These are phyloP conservation scores for Cyberlindnera mycetangii DNA, from an alignment of 805 yeast genomes.

Conservation along the genomic window DNA sequence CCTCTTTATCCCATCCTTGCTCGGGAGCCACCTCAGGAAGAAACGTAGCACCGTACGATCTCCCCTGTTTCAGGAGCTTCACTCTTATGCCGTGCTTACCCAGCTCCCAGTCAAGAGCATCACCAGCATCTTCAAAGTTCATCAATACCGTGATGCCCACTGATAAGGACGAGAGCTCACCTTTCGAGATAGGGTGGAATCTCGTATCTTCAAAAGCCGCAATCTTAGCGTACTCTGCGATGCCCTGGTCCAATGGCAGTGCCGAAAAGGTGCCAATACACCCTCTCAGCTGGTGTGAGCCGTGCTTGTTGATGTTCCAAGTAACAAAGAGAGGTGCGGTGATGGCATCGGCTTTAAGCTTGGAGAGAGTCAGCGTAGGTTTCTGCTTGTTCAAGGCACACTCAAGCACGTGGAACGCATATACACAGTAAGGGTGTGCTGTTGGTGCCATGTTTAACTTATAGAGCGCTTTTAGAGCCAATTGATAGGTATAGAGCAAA, in stretches of 20 bases:
- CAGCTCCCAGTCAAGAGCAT: constrained; percentile 69
- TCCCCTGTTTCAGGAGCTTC: constrained; percentile 40
- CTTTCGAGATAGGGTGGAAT: constrained; percentile 57
- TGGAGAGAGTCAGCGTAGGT: neutral
- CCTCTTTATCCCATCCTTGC: constrained; percentile 73
- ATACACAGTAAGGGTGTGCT: constrained; percentile 8
- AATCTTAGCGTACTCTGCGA: constrained; percentile 14
- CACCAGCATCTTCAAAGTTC: constrained; percentile 50
- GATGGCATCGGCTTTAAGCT: neutral
- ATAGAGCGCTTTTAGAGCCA: no score
- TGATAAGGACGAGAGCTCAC: constrained; percentile 51
- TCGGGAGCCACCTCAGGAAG: constrained; percentile 89
- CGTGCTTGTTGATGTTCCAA: constrained; percentile 55
- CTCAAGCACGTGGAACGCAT: constrained; percentile 11
- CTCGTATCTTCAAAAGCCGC: constrained; percentile 76
- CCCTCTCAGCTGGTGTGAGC: constrained; percentile 57
- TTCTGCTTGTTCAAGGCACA: neutral
- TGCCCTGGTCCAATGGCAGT: constrained; percentile 14
- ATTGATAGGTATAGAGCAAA: no score
- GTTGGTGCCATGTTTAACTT: no score
- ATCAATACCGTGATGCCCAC: constrained; percentile 58
- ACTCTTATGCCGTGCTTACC: constrained; percentile 83
- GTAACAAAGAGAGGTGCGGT: constrained; percentile 78
- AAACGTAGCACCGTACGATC: constrained; percentile 68
- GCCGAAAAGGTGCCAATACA: constrained; percentile 84